phyloP scores from a whole-genome alignment of 1,139 yeast species.

The Pichia sp. region DNA sequence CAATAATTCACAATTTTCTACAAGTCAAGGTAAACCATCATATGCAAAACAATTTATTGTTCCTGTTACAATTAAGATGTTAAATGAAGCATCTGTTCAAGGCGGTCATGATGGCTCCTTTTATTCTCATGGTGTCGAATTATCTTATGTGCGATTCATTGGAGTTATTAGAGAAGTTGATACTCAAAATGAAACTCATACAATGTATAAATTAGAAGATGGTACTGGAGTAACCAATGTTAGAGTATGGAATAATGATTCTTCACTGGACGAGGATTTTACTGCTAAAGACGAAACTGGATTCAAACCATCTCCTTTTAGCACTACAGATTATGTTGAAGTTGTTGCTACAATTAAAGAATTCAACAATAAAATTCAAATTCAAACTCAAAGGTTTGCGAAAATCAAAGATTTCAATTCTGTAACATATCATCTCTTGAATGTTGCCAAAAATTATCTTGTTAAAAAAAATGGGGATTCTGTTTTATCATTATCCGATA shows the following conservation, averaged over 20 bases:
- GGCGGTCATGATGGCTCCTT: conserved; percentile 72
- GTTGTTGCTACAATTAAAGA: conserved; percentile 70
- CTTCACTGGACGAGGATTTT: conserved; percentile 18
- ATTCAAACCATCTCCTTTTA: conserved; percentile 17
- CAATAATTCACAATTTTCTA: conserved; percentile 20
- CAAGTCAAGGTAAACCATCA: conserved; percentile 22
- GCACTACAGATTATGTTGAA: conserved; percentile 51
- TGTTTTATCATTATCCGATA: conserved; percentile 16
- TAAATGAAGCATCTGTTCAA: conserved; percentile 54
- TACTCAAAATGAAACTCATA: conserved; percentile 44
- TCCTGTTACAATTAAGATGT: conserved; percentile 81
- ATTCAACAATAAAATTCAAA: conserved; percentile 58
- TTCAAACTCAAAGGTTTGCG: conserved; percentile 59
- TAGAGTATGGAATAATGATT: conserved; percentile 61
- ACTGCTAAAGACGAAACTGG: conserved; percentile 19
- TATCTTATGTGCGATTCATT: conserved; percentile 45
- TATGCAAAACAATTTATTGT: conserved; percentile 44
- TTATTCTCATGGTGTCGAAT: conserved; percentile 50
- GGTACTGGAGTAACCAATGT: conserved; percentile 76
- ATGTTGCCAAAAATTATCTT: conserved; percentile 44
- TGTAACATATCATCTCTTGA: conserved; percentile 67
- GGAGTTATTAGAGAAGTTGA: conserved; percentile 49
- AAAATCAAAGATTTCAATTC: conserved; percentile 66
- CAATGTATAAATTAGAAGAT: conserved; percentile 64
- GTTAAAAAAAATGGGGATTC: conserved; percentile 36